Conservation (phyloP, 164 flowering plant genomes). For the Annona squamosa region DNA sequence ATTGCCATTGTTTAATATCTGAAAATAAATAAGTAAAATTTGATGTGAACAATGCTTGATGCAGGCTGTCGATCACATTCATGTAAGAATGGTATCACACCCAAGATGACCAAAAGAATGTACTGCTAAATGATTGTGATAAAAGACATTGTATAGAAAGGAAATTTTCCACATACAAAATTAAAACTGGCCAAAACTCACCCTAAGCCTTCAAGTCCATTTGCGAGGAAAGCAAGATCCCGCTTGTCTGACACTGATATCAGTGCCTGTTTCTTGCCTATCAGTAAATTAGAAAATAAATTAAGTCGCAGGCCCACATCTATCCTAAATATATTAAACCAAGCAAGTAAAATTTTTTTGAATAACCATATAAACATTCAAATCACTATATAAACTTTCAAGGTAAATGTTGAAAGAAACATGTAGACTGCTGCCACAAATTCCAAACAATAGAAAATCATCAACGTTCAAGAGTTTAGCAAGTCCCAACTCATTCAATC, state of each 20-base stretch:
- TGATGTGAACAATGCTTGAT: neutral
- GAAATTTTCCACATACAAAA: neutral
- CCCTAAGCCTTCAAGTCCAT: constrained; percentile 78
- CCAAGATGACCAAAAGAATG: neutral
- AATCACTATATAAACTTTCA: too few relatives aligned
- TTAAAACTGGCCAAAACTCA: constrained; percentile 12
- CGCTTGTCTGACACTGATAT: constrained; percentile 90
- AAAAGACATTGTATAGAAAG: neutral
- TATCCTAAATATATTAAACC: neutral
- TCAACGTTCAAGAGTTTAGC: too few relatives aligned
- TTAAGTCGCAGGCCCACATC: neutral
- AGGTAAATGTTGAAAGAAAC: too few relatives aligned
- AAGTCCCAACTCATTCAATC: too few relatives aligned
- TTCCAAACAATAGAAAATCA: too few relatives aligned
- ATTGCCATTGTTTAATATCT: neutral
- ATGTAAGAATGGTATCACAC: neutral
- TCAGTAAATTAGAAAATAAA: neutral
- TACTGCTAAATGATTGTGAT: neutral
- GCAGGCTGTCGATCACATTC: neutral
- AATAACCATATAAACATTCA: too few relatives aligned
- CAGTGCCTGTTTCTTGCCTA: constrained; percentile 69
- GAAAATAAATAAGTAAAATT: too few relatives aligned
- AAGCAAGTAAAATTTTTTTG: too few relatives aligned
- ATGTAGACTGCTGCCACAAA: too few relatives aligned
- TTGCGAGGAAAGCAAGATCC: constrained; percentile 65